These are phyloP conservation scores for Myxozyma neglecta DNA, from an alignment of 805 yeast genomes.

Conservation along the genomic window DNA sequence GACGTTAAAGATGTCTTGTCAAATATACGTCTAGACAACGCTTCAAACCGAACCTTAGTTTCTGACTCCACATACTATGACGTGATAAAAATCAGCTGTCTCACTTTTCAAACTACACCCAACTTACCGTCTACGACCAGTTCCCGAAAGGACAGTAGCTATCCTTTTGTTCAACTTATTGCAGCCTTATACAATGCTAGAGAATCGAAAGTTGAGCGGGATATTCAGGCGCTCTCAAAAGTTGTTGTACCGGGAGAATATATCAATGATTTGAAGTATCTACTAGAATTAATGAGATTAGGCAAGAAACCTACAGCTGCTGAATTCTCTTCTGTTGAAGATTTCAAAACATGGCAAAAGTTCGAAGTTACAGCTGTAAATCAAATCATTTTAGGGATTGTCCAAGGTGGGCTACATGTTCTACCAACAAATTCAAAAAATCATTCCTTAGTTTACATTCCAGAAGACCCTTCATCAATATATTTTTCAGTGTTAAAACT, in stretches of 20 bases:
- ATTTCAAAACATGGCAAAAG: slow-evolving; percentile 1
- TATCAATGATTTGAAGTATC: slow-evolving; percentile 6
- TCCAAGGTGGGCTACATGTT: slow-evolving; percentile 2
- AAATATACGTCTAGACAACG: background rate
- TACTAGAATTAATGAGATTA: slow-evolving; percentile 2
- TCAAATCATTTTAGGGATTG: slow-evolving; percentile 6
- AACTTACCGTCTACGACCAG: slow-evolving; percentile 1
- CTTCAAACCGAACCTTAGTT: background rate
- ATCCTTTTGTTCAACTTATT: slow-evolving; percentile 6
- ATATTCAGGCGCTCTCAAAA: background rate
- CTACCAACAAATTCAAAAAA: background rate
- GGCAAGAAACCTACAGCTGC: background rate
- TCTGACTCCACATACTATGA: slow-evolving; percentile 2
- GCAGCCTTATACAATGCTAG: background rate
- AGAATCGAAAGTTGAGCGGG: slow-evolving; percentile 8
- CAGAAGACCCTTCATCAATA: background rate
- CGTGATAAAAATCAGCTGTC: slow-evolving; percentile 9
- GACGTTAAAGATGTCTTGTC: background rate
- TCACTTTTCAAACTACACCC: slow-evolving; percentile 9
- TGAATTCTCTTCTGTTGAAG: slow-evolving; percentile 4
- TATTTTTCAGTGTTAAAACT: background rate
- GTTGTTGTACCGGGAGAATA: slow-evolving; percentile 2
- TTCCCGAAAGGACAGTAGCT: background rate
- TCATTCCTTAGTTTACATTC: slow-evolving; percentile 5
- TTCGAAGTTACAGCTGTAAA: slow-evolving; percentile 7